A percentile compares a stretch with the other conserved stretches of the same genome.
Evolutionary conservation across 257 asterid species (phyloP).

Genomic region (Solanum rostratum): DNA sequence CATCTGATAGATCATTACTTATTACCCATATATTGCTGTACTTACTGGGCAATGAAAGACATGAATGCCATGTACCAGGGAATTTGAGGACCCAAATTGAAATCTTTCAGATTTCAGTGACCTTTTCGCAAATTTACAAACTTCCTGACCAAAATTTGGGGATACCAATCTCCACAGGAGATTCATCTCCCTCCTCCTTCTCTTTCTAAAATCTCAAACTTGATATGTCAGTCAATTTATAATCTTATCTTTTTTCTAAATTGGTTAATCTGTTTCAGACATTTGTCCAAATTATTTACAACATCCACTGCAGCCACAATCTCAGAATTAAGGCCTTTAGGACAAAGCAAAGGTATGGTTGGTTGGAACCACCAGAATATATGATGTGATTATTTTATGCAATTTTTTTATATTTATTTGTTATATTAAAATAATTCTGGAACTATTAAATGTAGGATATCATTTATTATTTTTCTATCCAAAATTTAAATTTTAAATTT

Average conservation of each 20-base stretch:
- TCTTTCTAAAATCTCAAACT: not conserved
- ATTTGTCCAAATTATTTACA: not conserved
- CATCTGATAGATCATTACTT: not conserved
- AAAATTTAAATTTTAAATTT: too few relatives aligned
- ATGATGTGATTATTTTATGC: too few relatives aligned
- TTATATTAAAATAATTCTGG: too few relatives aligned
- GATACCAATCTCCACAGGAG: conserved; percentile 30
- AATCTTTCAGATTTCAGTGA: conserved; percentile 33
- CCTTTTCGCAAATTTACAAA: conserved; percentile 28
- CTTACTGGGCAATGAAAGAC: conserved; percentile 89
- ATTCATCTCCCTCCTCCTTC: conserved; percentile 35
- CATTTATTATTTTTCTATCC: too few relatives aligned
- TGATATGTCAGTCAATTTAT: not conserved
- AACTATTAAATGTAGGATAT: too few relatives aligned
- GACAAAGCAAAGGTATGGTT: not conserved
- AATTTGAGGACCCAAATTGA: conserved; percentile 43
- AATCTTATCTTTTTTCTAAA: not conserved
- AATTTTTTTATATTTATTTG: too few relatives aligned
- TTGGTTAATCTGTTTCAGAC: not conserved
- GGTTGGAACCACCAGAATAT: too few relatives aligned
- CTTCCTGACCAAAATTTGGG: conserved; percentile 19
- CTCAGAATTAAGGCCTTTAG: not conserved
- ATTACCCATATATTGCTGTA: not conserved
- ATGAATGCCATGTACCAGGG: conserved; percentile 74
- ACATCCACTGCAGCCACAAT: not conserved